Evolutionary conservation across 495 filamentous ascomycete species (phyloP), one percentile per base, ranked within the genome.

Genomic region (Tuber microsphaerosporum): DNA sequence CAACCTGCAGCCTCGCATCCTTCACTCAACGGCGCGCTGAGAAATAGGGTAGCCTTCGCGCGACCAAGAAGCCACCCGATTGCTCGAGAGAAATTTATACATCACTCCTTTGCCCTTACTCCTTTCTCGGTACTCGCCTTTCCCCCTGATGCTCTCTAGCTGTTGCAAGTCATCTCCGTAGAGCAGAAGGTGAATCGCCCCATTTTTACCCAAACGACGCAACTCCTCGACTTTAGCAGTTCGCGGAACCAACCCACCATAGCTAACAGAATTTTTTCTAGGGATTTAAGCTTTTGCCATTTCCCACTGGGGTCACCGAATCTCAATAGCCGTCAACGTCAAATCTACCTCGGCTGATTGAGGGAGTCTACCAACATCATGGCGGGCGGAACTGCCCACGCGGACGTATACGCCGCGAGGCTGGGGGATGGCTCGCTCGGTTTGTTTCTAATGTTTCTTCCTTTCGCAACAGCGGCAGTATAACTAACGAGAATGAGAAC

Each of bases 401-500:
- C 75, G 71, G 89, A 91, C 79, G 86, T 87, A 70, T 91, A 87
- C 81, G 87, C 88, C 80, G 86, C 83, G 79, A 89, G 88, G 84
- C 86, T 91, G 75, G 86, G 87, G 70, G 88, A 90, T 82, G 84
- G 87, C 73, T 87, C 87, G 83, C 84, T 88, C 70, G 89, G 89
- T 91, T 86, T 74, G 87, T 65, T 69, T 22, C 43, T 41, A 31
- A 68, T 22, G 39, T 46, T 56, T 26, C 26, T 26, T 70, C 39
- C 71, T 61, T 41, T 71, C 48, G 6, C 17, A 19, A 19, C 61
- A 73, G 16, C 44, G 34, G 51, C 17, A 22, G 2, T 56, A 61
- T 72, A 73, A 56, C 31, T 77, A 70, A 83, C 26, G 69, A 68
- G 12, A n/a, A 48, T 69, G 70, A 71, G 70, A 45, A 69, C 45